These are phyloP conservation scores for Pythium inflatum DNA, from an alignment of 352 stramenopile genomes.

Conservation along the genomic window DNA sequence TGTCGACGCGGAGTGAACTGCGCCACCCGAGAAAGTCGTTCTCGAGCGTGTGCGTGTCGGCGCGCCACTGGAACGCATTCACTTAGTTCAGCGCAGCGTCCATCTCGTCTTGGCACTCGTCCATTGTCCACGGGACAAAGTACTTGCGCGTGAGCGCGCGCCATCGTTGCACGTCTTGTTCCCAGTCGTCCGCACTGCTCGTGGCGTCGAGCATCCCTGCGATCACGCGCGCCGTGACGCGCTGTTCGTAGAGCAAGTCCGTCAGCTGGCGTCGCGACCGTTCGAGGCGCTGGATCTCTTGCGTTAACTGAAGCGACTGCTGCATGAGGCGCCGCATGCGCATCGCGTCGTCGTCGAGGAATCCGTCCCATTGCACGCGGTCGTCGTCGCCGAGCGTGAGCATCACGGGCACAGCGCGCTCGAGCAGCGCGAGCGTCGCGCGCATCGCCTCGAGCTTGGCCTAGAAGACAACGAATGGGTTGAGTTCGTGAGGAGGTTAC, in stretches of 20 bases:
- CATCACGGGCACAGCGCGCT: too few species aligned
- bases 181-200: slow-evolving; percentile 10
- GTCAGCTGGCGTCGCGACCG: too few species aligned
- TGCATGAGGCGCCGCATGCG: not conserved
- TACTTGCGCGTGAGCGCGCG: not conserved
- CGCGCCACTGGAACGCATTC: slow-evolving; percentile 1
- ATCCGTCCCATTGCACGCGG: slow-evolving; percentile 17
- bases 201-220: too few species aligned
- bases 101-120: slow-evolving; percentile 8
- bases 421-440: too few species aligned
- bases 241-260: too few species aligned
- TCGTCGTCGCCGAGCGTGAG: not conserved
- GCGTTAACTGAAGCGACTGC: too few species aligned
- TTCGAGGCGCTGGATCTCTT: too few species aligned
- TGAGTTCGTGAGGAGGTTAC: too few species aligned
- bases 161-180: not conserved
- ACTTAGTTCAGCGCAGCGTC: slow-evolving; percentile 2
- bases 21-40: slow-evolving; percentile 18
- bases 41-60: not conserved
- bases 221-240: not conserved
- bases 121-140: not conserved
- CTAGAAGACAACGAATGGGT: too few species aligned
- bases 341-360: slow-evolving; percentile 8
- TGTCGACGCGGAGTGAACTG: slow-evolving; percentile 1
- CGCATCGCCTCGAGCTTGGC: too few species aligned